Conservation (phyloP, 2,329 filamentous ascomycete species). For the Eutypa lata region DNA sequence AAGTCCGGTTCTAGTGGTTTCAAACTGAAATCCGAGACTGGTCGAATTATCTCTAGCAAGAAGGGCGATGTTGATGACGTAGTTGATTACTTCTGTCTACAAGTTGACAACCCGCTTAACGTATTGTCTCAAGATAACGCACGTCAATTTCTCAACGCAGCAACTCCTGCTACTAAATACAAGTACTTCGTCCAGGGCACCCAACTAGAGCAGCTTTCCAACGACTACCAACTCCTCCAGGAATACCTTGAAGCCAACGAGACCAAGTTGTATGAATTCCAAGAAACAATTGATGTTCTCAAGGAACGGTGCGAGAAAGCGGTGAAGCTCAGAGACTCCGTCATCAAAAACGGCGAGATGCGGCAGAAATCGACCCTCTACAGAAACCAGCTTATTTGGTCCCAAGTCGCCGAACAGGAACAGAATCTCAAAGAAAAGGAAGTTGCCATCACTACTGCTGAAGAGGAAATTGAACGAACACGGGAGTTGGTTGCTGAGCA, state of each 20-base stretch:
- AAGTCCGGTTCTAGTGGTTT: conserved; percentile 74
- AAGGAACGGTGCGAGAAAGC: conserved; percentile 59
- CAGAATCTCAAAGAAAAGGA: conserved; percentile 36
- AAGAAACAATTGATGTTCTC: conserved; percentile 62
- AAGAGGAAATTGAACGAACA: conserved; percentile 35
- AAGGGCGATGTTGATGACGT: conserved; percentile 89
- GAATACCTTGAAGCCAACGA: conserved; percentile 74
- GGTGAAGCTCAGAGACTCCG: conserved; percentile 59
- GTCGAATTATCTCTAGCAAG: conserved; percentile 73
- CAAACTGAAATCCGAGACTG: conserved; percentile 75
- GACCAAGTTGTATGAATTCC: conserved; percentile 56
- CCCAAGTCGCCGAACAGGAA: conserved; percentile 78
- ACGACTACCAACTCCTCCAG: conserved; percentile 82
- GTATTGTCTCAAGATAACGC: conserved; percentile 94
- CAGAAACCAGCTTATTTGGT: conserved; percentile 75
- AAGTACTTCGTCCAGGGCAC: conserved; percentile 95
- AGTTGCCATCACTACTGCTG: conserved; percentile 19
- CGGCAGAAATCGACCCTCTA: conserved; percentile 58
- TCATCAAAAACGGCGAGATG: conserved; percentile 64
- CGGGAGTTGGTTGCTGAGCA: conserved; percentile 36
- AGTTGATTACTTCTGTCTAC: conserved; percentile 85
- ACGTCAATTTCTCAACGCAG: conserved; percentile 85
- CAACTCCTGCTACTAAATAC: conserved; percentile 82
- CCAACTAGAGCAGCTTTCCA: conserved; percentile 85
- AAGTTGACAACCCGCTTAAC: conserved; percentile 96